These are phyloP conservation scores for Pseudoscleropodium purum DNA, from an alignment of 225 moss, liverwort and hornwort species.

Conservation along the genomic window DNA sequence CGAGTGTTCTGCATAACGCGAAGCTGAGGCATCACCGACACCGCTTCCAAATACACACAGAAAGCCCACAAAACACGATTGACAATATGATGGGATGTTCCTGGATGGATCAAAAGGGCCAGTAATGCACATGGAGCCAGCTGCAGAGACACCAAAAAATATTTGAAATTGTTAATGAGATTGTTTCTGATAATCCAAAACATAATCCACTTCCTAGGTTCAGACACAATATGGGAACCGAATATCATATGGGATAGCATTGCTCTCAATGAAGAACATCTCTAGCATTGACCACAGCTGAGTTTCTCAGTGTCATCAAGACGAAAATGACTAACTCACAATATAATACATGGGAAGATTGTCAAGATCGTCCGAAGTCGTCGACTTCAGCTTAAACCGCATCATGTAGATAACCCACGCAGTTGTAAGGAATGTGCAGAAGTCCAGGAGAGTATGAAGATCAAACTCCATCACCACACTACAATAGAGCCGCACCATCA, in stretches of 20 bases:
- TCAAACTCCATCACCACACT: conserved; percentile 97
- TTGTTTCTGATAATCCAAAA: neutral
- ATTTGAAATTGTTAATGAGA: neutral
- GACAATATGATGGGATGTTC: conserved; percentile 67
- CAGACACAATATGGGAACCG: neutral
- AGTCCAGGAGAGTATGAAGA: conserved; percentile 80
- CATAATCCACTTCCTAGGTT: neutral
- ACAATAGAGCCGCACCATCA: conserved; percentile 91
- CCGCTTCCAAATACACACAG: conserved; percentile 93
- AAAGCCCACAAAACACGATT: conserved; percentile 93
- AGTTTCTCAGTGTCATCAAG: neutral
- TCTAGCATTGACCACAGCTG: neutral
- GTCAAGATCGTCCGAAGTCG: conserved; percentile 71
- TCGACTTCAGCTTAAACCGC: conserved; percentile 77
- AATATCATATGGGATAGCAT: neutral
- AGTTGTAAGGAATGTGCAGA: conserved; percentile 57
- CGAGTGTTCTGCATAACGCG: conserved; percentile 90
- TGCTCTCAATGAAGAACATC: neutral
- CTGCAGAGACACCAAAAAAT: conserved; percentile 25
- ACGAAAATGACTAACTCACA: conserved; percentile 20
- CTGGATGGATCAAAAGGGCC: conserved; percentile 70
- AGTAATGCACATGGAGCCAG: conserved; percentile 72
- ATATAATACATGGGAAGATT: conserved; percentile 85
- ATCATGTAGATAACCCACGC: conserved; percentile 88
- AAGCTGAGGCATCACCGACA: conserved; percentile 94